Percentiles rank a stretch among this genome's conserved stretches.
Evolutionary conservation across 1,284 basidiomycete genomes (phyloP).

Genomic region (Stygiomarasmius scandens): DNA sequence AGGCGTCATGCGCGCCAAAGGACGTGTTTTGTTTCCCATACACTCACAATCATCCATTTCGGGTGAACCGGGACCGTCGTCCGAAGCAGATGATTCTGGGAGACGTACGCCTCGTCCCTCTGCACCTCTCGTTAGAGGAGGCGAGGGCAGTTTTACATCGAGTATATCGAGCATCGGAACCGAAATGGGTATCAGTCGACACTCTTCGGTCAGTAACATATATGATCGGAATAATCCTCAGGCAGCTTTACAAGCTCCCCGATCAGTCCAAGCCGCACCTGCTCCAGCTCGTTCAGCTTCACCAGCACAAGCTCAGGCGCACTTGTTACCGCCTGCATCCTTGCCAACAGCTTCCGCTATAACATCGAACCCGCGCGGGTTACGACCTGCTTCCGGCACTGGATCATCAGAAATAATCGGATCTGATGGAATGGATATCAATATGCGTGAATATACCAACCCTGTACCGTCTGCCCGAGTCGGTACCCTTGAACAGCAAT

Average conservation of each 20-base stretch:
- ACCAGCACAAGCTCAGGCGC: slow-evolving; percentile 22
- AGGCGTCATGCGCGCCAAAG: slow-evolving; percentile 57
- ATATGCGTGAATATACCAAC: slow-evolving; percentile 74
- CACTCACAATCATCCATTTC: slow-evolving; percentile 9
- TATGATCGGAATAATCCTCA: slow-evolving; percentile 24
- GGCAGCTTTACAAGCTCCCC: slow-evolving; percentile 8
- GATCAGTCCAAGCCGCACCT: slow-evolving; percentile 1
- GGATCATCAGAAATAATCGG: slow-evolving; percentile 27
- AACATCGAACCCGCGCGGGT: slow-evolving; percentile 11
- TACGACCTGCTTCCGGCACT: slow-evolving; percentile 7
- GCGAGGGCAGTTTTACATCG: slow-evolving; percentile 42
- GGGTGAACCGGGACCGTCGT: slow-evolving; percentile 31
- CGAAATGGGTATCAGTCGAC: slow-evolving; percentile 28
- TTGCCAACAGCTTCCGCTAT: slow-evolving; percentile 21
- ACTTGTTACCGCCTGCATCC: slow-evolving; percentile 37
- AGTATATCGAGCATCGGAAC: slow-evolving; percentile 46
- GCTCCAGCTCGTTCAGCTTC: neutral
- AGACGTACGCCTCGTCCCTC: slow-evolving; percentile 21
- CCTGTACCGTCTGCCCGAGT: slow-evolving; percentile 64
- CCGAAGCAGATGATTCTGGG: slow-evolving; percentile 22
- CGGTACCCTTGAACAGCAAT: slow-evolving; percentile 3
- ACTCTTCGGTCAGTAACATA: slow-evolving; percentile 15
- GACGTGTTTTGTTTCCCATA: slow-evolving; percentile 67
- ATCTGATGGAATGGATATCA: slow-evolving; percentile 51
- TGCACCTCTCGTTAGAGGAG: slow-evolving; percentile 30